These are phyloP conservation scores for Melocanna baccifera DNA, from an alignment of 176 grass and related monocot species.

Conservation along the genomic window DNA sequence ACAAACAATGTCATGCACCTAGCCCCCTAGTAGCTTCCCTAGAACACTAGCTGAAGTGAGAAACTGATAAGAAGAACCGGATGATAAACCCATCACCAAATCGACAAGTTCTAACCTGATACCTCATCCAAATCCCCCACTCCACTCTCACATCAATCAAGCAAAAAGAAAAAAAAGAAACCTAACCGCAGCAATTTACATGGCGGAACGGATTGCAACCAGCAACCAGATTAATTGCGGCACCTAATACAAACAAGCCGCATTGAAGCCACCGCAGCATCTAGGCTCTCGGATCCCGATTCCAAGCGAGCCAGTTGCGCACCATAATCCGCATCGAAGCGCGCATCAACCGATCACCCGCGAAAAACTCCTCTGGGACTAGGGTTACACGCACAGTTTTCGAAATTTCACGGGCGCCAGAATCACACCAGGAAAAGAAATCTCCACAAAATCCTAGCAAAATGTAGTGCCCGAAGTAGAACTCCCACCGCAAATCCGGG, in stretches of 20 bases:
- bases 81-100: neutral
- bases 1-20: neutral
- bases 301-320: neutral
- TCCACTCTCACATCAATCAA: neutral
- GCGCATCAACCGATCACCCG: neutral
- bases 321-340: neutral
- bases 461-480: neutral
- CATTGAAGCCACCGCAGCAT: slow-evolving; percentile 6
- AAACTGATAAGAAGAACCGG: neutral
- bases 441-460: neutral
- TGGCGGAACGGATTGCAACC: neutral
- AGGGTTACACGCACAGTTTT: neutral
- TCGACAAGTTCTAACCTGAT: neutral
- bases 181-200: neutral
- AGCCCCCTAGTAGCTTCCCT: neutral
- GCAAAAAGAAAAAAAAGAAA: neutral
- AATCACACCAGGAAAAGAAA: neutral
- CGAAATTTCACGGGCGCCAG: neutral
- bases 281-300: slow-evolving; percentile 13
- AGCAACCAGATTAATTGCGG: neutral
- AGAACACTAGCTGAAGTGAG: neutral
- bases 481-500: neutral
- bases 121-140: slow-evolving; percentile 16
- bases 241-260: neutral
- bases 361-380: slow-evolving; percentile 6